Evolutionary conservation across 495 filamentous ascomycete species (phyloP), one percentile per base, ranked within the genome.

Genomic region (Aspergillus bridgeri): DNA sequence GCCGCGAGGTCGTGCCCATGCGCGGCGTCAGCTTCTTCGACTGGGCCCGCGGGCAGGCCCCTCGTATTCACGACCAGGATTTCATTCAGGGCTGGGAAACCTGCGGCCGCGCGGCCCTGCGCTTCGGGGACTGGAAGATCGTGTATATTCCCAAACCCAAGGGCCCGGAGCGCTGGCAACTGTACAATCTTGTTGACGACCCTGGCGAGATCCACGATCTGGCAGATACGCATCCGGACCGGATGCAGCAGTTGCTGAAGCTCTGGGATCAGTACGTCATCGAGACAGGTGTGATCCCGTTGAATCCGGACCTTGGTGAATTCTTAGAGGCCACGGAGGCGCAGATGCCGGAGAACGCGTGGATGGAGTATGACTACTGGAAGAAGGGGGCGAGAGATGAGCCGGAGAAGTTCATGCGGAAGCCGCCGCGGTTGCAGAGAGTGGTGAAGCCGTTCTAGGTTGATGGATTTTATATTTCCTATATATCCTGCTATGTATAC

Each of bases 311-410:
- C 55, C 61, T 78, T 5, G 75, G 74, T 1, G 67, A 69, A 2
- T 79, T 79, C 48, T 21, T 86, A 20, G 81, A 80, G 51, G 82
- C 82, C 3, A 85, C 79, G 55, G 84, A 87, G 71, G 81, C 79
- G 46, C 84, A 87, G 75, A 87, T 87, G 84, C 77, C 77, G 1
- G 84, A 87, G 65, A 82, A 85, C 69, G 81, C 77, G 5, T 87
- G 84, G 84, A 87, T 87, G 75, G 83, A 86, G 75, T 87, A 82
- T 68, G 82, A 86, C 69, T 87, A 87, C 48, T 87, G 83, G 83
- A 83, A 85, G 57, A 74, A 79, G 23, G 84, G 84, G 5, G 84
- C 83, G 7, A 74, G 71, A 48, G 83, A 86, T 43, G 70, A 78
- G 20, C 82, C 82, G 25, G 70, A 79, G 66, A 79, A 75, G 69